Evolutionary conservation across 179 eudicot genomes (phyloP).

Genomic region (Drosera spatulata): DNA sequence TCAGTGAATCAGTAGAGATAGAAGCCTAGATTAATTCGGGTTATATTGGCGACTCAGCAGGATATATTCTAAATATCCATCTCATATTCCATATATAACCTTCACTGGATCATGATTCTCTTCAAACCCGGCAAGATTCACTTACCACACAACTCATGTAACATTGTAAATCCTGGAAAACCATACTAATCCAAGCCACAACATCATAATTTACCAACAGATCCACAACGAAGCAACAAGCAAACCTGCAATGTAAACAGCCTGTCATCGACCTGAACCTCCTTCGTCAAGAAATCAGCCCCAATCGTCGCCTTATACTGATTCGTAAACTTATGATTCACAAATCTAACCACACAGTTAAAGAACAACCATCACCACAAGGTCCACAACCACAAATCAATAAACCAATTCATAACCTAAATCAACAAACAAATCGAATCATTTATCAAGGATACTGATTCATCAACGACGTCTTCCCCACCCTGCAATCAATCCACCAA

Average conservation of each 20-base stretch:
- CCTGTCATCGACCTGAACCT: constrained; percentile 37
- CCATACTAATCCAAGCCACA: no score
- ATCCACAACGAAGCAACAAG: background rate
- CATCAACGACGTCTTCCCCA: constrained; percentile 80
- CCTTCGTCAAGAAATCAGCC: constrained; percentile 44
- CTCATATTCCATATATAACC: no score
- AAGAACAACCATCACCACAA: constrained; percentile 8
- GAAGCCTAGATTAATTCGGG: no score
- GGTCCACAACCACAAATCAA: background rate
- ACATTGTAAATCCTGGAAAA: no score
- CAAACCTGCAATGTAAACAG: constrained; percentile 41
- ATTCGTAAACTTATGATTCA: constrained; percentile 36
- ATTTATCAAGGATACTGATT: constrained; percentile 48
- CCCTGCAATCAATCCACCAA: constrained; percentile 24
- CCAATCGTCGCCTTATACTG: constrained; percentile 46
- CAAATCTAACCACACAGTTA: constrained; percentile 23
- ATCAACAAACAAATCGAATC: background rate
- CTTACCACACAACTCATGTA: no score
- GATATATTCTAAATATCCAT: no score
- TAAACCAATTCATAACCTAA: background rate
- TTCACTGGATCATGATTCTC: no score
- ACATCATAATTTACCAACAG: background rate
- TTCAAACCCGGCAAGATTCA: no score
- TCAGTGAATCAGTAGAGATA: no score
- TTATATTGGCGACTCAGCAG: no score